Percentiles rank a stretch among this genome's conserved stretches.
Conservation (phyloP, 2,329 filamentous ascomycete species). For the Paecilomyces niveus region DNA sequence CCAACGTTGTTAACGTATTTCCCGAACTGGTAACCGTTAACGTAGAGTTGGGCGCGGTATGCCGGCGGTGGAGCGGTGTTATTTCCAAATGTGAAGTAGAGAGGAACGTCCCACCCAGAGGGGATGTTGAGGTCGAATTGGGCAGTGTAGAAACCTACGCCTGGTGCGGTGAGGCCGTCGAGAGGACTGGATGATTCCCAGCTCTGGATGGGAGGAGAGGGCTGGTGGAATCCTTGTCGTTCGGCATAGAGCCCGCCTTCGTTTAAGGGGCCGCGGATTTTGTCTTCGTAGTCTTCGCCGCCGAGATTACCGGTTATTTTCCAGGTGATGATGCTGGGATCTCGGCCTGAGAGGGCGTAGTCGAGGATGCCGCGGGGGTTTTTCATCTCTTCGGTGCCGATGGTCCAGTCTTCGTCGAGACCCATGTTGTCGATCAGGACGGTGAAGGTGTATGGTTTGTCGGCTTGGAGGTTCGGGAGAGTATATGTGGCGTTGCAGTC, state of each 20-base stretch:
- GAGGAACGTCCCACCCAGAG: conserved; percentile 48
- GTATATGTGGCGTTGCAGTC: conserved; percentile 52
- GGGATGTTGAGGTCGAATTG: conserved; percentile 47
- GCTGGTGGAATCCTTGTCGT: conserved; percentile 50
- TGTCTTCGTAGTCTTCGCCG: conserved; percentile 49
- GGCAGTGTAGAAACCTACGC: conserved; percentile 48
- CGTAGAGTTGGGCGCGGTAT: conserved; percentile 60
- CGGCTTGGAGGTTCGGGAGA: conserved; percentile 46
- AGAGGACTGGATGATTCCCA: conserved; percentile 30
- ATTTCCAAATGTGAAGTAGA: conserved; percentile 45
- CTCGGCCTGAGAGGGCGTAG: conserved; percentile 33
- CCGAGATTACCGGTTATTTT: conserved; percentile 55
- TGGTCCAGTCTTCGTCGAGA: conserved; percentile 58
- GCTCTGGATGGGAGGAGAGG: conserved; percentile 32
- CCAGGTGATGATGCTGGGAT: conserved; percentile 37
- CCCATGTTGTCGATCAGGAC: conserved; percentile 68
- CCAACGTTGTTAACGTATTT: conserved; percentile 66
- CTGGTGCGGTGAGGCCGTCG: conserved; percentile 36
- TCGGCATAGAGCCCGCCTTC: conserved; percentile 52
- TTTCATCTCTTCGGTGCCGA: conserved; percentile 55
- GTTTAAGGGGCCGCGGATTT: conserved; percentile 48
- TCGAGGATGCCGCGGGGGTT: conserved; percentile 49
- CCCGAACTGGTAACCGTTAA: conserved; percentile 71
- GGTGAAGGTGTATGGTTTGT: conserved; percentile 56
- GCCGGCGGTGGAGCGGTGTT: conserved; percentile 51